These are phyloP conservation scores for Triticum dicoccoides DNA, from an alignment of 176 grass and related monocot species.

Conservation along the genomic window DNA sequence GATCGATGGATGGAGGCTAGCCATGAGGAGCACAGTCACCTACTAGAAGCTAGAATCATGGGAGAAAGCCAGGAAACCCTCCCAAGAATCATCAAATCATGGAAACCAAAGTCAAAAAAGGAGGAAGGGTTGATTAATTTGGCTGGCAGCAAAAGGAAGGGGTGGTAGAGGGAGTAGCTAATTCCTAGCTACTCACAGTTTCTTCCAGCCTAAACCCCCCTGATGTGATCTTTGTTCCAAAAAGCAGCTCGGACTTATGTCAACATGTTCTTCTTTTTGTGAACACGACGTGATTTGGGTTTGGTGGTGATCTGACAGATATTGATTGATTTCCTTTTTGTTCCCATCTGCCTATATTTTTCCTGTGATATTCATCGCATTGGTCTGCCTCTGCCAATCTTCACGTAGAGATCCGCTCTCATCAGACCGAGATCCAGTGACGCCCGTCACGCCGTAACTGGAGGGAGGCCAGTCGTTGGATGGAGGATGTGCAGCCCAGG, in stretches of 20 bases:
- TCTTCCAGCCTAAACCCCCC: not conserved
- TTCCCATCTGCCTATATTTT: not conserved
- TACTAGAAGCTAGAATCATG: slow-evolving; percentile 44
- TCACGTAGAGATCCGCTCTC: not conserved
- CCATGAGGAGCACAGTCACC: not conserved
- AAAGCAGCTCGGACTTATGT: not conserved
- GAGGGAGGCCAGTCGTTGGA: no score
- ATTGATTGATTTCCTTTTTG: not conserved
- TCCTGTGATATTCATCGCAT: not conserved
- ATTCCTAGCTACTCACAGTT: not conserved
- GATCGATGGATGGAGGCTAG: not conserved
- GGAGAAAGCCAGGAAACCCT: slow-evolving; percentile 52
- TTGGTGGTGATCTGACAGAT: not conserved
- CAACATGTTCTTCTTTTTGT: slow-evolving; percentile 8
- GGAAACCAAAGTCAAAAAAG: slow-evolving; percentile 17
- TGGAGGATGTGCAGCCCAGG: no score
- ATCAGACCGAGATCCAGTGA: no score
- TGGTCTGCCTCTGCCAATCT: not conserved
- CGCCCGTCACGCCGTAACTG: no score
- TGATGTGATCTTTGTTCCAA: slow-evolving; percentile 40
- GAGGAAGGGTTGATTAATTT: not conserved
- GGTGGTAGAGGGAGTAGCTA: not conserved
- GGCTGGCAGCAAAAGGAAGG: no score
- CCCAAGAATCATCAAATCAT: slow-evolving; percentile 25
- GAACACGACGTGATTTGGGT: slow-evolving; percentile 7